Base-by-base conservation (phyloP, 257 asterid species). In the Nicotiana undulata region DNA sequence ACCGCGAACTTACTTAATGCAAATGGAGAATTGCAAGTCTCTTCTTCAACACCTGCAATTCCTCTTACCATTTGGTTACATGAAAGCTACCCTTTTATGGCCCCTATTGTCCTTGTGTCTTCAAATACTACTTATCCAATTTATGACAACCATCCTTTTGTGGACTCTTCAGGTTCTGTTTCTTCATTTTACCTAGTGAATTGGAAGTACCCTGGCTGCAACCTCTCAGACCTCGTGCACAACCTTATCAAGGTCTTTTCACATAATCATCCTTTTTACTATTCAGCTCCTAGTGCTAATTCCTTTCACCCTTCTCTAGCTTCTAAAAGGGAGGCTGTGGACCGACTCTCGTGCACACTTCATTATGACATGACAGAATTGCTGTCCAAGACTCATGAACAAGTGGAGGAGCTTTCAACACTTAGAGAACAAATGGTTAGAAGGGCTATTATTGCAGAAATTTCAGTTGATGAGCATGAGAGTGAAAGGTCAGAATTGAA, bases 51-150 rank as follows among this genome's bases (percentile, higher is more conserved):
- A 28, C 91, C 87, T 32, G 79, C 89, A 2, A 82, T 90, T 20
- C 85, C 90, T 15, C 24, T 92, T 26, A 88, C 84, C 63, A 85
- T 92, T n/a, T 92, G 94, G 97, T 28, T 90, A 4, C 91, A 81
- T 76, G 97, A 92, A 83, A 81, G 87, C 2, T 92, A 92, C 88
- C 97, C 97, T 12, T 85, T 84, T 28, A 9, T 63, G 75, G 75
- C 95, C 10, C 95, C 97, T 16, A 29, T 87, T 32, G 95, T 89
- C 5, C 80, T 90, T n/a, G 60, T 81, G 26, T 37, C 77, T 5
- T 76, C 31, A 2, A 44, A 49, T 67, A 68, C 82, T 2, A n/a
- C 22, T 3, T 65, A 52, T 61, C 84, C 90, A n/a, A 22, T 86
- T 53, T 79, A 77, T 60, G 79, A 79, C 1, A 81, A 79, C 59